A percentile compares a stretch with the other conserved stretches of the same genome.
Conservation (phyloP, 768 basidiomycete genomes). For the Mycena filopes region DNA sequence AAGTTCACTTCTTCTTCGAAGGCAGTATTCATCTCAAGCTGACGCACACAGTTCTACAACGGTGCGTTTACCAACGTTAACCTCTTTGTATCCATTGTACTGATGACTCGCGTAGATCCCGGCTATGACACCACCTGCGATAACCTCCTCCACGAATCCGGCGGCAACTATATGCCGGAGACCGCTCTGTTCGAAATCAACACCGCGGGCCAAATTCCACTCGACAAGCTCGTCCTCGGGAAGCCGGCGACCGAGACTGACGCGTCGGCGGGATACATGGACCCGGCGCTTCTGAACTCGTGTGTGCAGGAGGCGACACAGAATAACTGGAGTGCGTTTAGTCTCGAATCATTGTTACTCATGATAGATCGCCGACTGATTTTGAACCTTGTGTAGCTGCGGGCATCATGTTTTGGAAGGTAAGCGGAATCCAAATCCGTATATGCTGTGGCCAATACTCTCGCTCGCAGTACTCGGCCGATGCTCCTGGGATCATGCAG, state of each 20-base stretch:
- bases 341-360: not conserved
- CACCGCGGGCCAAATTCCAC: not conserved
- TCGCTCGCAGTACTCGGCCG: not conserved
- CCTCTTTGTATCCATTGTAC: not conserved
- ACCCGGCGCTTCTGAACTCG: not conserved
- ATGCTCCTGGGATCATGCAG: not conserved
- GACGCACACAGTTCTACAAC: constrained; percentile 8
- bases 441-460: not conserved
- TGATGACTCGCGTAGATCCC: not conserved
- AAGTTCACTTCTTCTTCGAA: not conserved
- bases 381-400: not conserved
- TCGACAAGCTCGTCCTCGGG: constrained; percentile 6
- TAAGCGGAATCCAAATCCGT: not conserved
- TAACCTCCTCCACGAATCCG: not conserved
- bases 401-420: constrained; percentile 9
- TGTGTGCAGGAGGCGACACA: not conserved
- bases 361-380: too few species aligned
- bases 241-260: not conserved
- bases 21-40: not conserved
- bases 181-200: not conserved
- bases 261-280: not conserved
- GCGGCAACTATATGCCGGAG: not conserved
- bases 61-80: not conserved
- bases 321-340: constrained; percentile 6
- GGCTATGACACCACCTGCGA: constrained; percentile 6